Evolutionary conservation across 345 rosid species (phyloP), one percentile per base, ranked within the genome.

Genomic region (Acer yangbiense): DNA sequence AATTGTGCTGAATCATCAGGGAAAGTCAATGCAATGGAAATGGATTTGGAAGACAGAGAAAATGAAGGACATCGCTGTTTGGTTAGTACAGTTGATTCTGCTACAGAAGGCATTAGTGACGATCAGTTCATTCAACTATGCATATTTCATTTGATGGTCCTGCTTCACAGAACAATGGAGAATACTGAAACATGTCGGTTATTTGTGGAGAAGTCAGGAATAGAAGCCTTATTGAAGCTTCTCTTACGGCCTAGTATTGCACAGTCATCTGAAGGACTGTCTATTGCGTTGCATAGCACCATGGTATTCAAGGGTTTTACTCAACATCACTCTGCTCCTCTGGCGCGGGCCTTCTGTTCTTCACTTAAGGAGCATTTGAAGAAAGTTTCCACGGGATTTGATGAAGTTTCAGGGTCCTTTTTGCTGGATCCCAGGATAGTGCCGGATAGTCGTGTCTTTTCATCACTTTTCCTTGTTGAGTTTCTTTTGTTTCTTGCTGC

Each of bases 281-380:
- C 96, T 77, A 93, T 93, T 85, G 97, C 98, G 71, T 87, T 95
- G 80, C 99, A 93, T 71, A 93, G 98, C 90, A 90, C 98, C 74
- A 92, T 92, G 92, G 99, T 95, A 76, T 95, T 95, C 82, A 95
- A 95, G 86, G 97, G 97, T 79, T 93, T 95, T 81, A 92, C 96
- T 18, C 98, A 91, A 78, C 95, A 95, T 87, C 97, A 95, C 81
- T 89, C 99, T 76, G 83, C 92, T 85, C 85, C 98, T 83, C 89
- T 95, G 65, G 96, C 98, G 18, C 92, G 88, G 43, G 95, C 98
- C 62, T 95, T 95, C 87, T 95, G 98, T 81, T 81, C 85, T 66
- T 88, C 94, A 65, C 96, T 95, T 20, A 81, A 94, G 75, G 94
- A 89, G 25, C 99, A 92, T 73, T 75, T 95, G 82, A 91, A 76